These are phyloP conservation scores for Neckera pumila DNA, from an alignment of 225 moss, liverwort and hornwort species.

Conservation along the genomic window DNA sequence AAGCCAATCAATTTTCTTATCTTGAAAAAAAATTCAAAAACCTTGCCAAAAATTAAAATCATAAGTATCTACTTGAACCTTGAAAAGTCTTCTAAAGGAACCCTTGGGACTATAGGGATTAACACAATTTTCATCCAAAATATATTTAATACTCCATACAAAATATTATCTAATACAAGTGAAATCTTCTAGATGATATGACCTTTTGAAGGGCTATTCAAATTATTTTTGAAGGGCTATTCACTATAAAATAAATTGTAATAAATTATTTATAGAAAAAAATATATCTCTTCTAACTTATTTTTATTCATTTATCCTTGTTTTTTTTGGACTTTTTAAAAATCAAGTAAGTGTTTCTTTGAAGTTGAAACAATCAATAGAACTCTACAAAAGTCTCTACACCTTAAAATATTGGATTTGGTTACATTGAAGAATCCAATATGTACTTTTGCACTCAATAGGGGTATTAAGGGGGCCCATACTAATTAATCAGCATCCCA, in stretches of 20 bases:
- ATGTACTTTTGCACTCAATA: no score
- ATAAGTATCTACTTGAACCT: no score
- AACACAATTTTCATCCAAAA: neutral
- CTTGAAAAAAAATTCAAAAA: no score
- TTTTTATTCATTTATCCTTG: neutral
- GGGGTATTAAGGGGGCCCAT: no score
- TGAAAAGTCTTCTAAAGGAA: no score
- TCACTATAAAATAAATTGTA: neutral
- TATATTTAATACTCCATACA: no score
- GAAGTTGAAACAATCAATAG: neutral
- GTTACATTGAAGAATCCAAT: neutral
- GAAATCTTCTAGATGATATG: neutral
- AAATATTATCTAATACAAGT: accelerated
- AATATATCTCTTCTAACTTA: accelerated
- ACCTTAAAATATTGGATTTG: neutral
- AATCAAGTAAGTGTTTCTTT: neutral
- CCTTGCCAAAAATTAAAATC: no score
- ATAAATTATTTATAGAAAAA: neutral
- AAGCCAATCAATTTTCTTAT: no score
- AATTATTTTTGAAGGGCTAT: neutral
- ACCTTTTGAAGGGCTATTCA: neutral
- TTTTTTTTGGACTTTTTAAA: neutral
- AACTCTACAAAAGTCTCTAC: neutral
- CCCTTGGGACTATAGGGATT: no score
- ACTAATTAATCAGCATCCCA: no score